These are phyloP conservation scores for Elsinoe perseae DNA, from an alignment of 2,329 filamentous ascomycete species.

Conservation along the genomic window DNA sequence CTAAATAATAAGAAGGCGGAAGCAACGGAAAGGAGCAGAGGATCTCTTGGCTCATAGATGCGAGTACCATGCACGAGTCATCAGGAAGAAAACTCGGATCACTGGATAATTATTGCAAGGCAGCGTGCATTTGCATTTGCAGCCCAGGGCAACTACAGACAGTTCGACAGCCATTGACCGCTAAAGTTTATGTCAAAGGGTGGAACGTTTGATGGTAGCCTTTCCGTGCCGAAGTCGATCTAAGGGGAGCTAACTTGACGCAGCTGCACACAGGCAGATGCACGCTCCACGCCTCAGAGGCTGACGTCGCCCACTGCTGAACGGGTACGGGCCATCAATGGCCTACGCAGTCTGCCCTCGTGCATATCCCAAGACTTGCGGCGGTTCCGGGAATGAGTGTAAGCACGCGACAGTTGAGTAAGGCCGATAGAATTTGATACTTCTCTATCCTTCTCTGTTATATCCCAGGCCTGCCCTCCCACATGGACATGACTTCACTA, in stretches of 20 bases:
- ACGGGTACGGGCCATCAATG: background rate
- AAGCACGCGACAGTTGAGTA: conserved; percentile 3
- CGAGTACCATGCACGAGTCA: background rate
- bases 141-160: background rate
- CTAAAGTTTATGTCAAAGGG: background rate
- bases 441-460: conserved; percentile 2
- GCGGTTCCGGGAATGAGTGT: conserved; percentile 6
- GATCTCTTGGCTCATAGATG: conserved; percentile 9
- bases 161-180: too few species aligned
- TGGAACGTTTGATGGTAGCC: background rate
- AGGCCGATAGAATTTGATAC: conserved; percentile 3
- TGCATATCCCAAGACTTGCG: background rate
- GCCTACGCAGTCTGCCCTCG: background rate
- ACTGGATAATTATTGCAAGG: background rate
- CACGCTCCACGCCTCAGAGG: background rate
- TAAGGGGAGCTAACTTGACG: background rate
- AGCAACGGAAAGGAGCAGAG: conserved; percentile 3
- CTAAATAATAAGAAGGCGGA: background rate
- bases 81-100: background rate
- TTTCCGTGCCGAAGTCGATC: background rate
- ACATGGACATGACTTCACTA: background rate
- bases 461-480: background rate
- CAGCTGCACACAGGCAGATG: background rate
- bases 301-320: conserved; percentile 2
- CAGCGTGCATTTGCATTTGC: background rate